Evolutionary conservation across 805 yeast genomes (phyloP), one percentile per base, ranked within the genome.

Genomic region (Candida maris): DNA sequence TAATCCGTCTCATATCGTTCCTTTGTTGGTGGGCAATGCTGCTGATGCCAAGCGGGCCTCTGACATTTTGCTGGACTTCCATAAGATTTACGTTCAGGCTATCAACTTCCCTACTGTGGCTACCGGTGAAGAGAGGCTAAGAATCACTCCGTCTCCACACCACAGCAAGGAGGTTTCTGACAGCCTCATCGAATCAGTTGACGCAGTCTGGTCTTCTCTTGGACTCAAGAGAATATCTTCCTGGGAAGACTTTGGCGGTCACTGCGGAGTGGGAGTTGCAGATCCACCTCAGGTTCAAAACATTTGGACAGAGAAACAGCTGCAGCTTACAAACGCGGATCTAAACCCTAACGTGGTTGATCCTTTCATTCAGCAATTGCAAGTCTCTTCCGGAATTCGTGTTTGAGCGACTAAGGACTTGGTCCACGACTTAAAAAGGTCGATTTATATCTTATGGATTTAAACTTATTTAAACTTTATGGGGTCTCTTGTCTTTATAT

Each of bases 141-240:
- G 99, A 67, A 79, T 93, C 57, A 93, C 99, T n/a, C 97, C 99
- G 38, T 89, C 98, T 27, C 99, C 99, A 24, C 97, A 96, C 37
- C 99, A 93, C 61, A 75, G 79, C 14, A 71, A 78, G 40, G 85
- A 81, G 39, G 70, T 86, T 33, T 73, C 91, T 35, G 86, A 88
- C 58, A 72, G 78, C 47, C 73, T 93, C 50, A 71, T 93, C 37
- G 75, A 67, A 8, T 87, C 97, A 9, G 70, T 93, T 32, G 95
- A 87, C 50, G 74, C 76, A 31, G 86, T 89, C 17, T 93, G 91
- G 69, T 70, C 68, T 27, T 82, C 81, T 45, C 71, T 93, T 61
- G 72, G 70, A 42, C 74, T 91, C 59, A 79, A 81, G 61, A 80
- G 93, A 58, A 79, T 81, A 32, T 56, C 68, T 32, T 91, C 85